Evolutionary conservation across 2,329 filamentous ascomycete species (phyloP).

Genomic region (Colletotrichum sp.): DNA sequence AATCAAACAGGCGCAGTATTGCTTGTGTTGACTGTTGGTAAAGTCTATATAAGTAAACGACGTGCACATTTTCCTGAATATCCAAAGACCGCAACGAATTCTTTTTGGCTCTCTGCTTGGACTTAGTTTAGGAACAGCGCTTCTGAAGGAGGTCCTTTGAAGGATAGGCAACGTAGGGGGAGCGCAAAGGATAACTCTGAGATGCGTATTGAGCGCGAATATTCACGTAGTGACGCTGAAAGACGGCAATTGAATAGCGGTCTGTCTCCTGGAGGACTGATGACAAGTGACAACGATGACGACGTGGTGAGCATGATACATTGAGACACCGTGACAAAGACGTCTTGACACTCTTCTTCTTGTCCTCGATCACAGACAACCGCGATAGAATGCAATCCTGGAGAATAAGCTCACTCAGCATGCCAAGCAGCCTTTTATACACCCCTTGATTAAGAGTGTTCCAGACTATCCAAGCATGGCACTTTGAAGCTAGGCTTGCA

Average conservation of each 20-base stretch:
- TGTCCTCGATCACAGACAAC: no score
- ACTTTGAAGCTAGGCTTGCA: background rate
- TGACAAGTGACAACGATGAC: fast-evolving
- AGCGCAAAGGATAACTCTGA: background rate
- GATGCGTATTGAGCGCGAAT: background rate
- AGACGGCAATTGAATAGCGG: fast-evolving
- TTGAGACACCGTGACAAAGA: background rate
- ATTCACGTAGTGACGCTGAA: background rate
- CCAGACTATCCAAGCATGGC: background rate
- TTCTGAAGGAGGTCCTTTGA: background rate
- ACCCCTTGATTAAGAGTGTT: background rate
- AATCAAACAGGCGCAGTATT: no score
- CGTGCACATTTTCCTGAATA: background rate
- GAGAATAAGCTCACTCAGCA: background rate
- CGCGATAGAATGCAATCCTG: no score
- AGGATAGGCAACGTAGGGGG: background rate
- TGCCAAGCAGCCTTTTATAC: background rate
- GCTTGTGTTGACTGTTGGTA: background rate
- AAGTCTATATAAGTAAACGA: background rate
- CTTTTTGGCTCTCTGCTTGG: background rate
- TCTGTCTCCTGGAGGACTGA: background rate
- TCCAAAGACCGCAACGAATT: background rate
- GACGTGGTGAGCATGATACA: background rate
- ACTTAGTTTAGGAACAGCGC: background rate
- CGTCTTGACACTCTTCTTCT: background rate